phyloP scores from a whole-genome alignment of 2,329 filamentous ascomycete species.

The Teratosphaeria zuluensis region DNA sequence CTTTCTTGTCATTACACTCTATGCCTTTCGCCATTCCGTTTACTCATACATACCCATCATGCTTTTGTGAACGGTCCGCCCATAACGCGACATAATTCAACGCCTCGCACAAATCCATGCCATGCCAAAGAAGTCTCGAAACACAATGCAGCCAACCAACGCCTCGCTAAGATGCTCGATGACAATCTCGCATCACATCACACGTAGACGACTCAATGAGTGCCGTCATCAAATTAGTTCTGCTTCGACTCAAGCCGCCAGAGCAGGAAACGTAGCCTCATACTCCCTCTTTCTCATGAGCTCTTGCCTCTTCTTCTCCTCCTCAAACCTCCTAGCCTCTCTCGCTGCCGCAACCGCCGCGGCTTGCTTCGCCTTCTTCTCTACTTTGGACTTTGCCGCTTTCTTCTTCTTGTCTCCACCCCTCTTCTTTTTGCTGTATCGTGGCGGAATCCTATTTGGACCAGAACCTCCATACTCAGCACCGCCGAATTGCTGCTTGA shows the following conservation, averaged over 20 bases:
- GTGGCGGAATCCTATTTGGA: slow-evolving; percentile 5
- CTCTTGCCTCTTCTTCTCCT: slow-evolving; percentile 2
- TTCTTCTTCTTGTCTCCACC: not conserved
- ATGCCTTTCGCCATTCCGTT: not conserved
- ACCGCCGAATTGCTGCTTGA: not conserved
- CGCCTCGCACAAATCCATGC: not conserved
- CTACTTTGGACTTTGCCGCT: not conserved
- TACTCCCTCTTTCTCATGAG: slow-evolving; percentile 2
- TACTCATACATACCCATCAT: not conserved
- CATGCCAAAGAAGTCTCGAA: not conserved
- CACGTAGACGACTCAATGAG: not conserved
- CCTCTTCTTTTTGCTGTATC: not conserved
- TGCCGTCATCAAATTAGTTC: not conserved
- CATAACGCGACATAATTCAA: not conserved
- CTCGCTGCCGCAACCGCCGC: not conserved
- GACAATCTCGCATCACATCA: not conserved
- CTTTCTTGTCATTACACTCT: not conserved
- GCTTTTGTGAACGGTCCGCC: not conserved
- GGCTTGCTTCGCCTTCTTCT: not conserved
- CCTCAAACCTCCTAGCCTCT: not conserved
- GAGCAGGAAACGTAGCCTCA: slow-evolving; percentile 1
- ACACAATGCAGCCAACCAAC: not conserved
- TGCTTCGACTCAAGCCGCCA: slow-evolving; percentile 1
- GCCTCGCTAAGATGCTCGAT: slow-evolving; percentile 1
- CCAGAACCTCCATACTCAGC: slow-evolving; percentile 1